phyloP scores from a whole-genome alignment of 352 stramenopile genomes.

The Aphanomyces invadans region DNA sequence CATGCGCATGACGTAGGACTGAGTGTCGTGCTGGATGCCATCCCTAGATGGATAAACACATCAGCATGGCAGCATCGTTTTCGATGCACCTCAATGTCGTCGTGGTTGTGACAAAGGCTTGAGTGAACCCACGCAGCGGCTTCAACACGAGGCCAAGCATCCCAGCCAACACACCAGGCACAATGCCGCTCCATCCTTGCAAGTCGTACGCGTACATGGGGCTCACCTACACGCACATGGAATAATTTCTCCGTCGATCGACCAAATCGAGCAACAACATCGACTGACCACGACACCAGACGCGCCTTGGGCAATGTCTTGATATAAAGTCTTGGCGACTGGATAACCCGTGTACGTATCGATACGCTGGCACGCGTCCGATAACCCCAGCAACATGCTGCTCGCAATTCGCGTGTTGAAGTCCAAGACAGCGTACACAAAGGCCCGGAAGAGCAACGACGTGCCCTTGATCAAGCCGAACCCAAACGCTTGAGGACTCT shows the following conservation, averaged over 20 bases:
- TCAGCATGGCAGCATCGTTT: no score
- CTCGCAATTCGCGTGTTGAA: conserved; percentile 84
- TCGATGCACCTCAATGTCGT: conserved; percentile 69
- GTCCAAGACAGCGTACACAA: conserved; percentile 80
- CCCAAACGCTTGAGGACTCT: conserved; percentile 72
- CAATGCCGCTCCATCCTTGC: conserved; percentile 61
- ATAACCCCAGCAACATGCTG: conserved; percentile 67
- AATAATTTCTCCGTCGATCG: no score
- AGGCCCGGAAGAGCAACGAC: conserved; percentile 70
- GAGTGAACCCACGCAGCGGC: conserved; percentile 63
- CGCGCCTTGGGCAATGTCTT: conserved; percentile 77
- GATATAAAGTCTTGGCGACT: conserved; percentile 78
- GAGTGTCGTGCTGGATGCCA: conserved; percentile 39
- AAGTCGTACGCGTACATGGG: conserved; percentile 78
- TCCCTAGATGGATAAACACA: not conserved
- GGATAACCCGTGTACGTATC: conserved; percentile 85
- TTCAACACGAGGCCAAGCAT: conserved; percentile 77
- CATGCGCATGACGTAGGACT: conserved; percentile 63
- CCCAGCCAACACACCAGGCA: conserved; percentile 69
- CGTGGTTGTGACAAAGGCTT: conserved; percentile 62
- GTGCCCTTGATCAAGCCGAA: conserved; percentile 72
- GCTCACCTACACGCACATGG: conserved; percentile 26
- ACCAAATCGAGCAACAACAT: not conserved
- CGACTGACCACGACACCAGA: conserved; percentile 53
- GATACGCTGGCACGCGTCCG: conserved; percentile 77